phyloP scores from a whole-genome alignment of 192 early-diverging fungal genomes.

The Coemansia sp. region DNA sequence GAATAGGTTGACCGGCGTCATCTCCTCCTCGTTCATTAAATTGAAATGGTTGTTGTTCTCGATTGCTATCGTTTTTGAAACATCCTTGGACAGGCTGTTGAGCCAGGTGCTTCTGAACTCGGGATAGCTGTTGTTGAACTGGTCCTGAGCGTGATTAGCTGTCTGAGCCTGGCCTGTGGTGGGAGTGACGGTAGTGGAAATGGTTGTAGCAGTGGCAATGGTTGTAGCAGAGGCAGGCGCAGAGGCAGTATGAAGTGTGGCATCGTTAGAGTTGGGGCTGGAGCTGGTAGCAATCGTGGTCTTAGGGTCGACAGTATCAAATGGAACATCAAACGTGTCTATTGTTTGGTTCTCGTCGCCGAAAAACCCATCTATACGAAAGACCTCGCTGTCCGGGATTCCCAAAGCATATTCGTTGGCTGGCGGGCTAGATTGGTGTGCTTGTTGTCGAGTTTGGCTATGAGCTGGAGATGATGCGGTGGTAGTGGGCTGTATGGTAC shows the following conservation, averaged over 20 bases:
- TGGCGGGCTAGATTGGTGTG: background rate
- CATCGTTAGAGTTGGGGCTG: background rate
- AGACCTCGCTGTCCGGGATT: background rate
- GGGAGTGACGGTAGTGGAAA: background rate
- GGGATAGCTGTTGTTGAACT: background rate
- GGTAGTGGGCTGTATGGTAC: background rate
- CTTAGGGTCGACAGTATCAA: background rate
- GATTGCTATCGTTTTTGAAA: background rate
- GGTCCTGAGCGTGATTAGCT: background rate
- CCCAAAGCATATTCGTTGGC: background rate
- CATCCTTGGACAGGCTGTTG: background rate
- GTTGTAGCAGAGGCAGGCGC: too few relatives aligned
- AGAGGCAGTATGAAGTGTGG: too few relatives aligned
- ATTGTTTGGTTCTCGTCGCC: background rate
- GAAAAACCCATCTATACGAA: background rate
- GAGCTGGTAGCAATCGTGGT: background rate
- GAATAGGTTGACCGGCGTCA: background rate
- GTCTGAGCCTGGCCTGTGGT: background rate
- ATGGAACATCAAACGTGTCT: background rate
- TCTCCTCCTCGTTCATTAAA: background rate
- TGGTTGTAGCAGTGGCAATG: background rate
- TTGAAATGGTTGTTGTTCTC: background rate
- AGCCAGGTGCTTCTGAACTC: background rate
- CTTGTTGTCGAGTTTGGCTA: background rate
- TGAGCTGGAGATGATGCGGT: background rate